These are phyloP conservation scores for Tetrahymena malaccensis DNA, from an alignment of 73 alveolate species.

Conservation along the genomic window DNA sequence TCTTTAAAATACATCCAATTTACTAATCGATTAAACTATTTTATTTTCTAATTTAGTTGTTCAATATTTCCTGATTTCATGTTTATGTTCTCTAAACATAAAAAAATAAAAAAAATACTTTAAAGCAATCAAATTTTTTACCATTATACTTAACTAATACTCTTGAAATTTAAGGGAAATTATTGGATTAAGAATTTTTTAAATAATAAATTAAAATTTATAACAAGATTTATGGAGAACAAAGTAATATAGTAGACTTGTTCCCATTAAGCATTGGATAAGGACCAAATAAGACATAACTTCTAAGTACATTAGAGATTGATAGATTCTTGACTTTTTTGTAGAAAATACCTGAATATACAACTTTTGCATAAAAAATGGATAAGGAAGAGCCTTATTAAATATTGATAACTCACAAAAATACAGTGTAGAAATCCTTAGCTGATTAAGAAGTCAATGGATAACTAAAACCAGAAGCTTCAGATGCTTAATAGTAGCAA, in stretches of 20 bases:
- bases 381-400: not conserved
- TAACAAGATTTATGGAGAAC: not conserved
- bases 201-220: not conserved
- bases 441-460: not conserved
- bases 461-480: not conserved
- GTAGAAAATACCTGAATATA: not conserved
- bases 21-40: too few relatives aligned
- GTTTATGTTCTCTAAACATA: too few relatives aligned
- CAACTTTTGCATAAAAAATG: not conserved
- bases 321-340: not conserved
- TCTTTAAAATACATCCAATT: not conserved
- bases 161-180: not conserved
- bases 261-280: not conserved
- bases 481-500: not conserved
- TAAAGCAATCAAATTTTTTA: too few relatives aligned
- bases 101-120: too few relatives aligned
- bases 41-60: too few relatives aligned
- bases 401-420: not conserved
- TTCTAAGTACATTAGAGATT: not conserved
- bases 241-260: not conserved
- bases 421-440: not conserved
- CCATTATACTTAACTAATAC: not conserved
- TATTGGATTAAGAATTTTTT: not conserved
- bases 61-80: too few relatives aligned
- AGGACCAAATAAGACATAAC: not conserved